Base-by-base conservation (phyloP, 2,329 filamentous ascomycete genomes). In the Aspergillus pseudonomiae region DNA sequence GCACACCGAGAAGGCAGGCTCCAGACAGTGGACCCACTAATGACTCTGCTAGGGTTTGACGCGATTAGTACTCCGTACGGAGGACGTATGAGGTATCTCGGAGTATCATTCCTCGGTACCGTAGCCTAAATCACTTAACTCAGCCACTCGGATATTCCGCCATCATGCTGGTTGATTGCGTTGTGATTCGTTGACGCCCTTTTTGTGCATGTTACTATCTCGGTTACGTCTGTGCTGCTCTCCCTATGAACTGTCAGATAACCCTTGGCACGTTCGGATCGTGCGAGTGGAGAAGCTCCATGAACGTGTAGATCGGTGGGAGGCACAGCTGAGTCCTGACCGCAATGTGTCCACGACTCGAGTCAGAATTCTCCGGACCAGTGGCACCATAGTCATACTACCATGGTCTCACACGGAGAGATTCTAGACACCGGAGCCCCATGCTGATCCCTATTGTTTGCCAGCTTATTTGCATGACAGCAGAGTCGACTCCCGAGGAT, bases 81-180 rank as follows among this genome's bases (percentile, higher is more conserved):
- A 24, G 21, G 21, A 24, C 26, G 39, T 41, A 41, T 41, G 4
- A 9, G 19, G 14, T 24, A 34, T 53, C 14, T 19, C 28, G 12
- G 19, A 53, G 16, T 32, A 34, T 21, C 21, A 54, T 11, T 54
- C 30, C 52, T 54, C 52, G 52, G 52, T 14, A 24, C 16, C 52
- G 52, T 54, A 36, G 52, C 21, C 21, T 12, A 48, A 14, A 6
- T 16, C 28, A 28, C 12, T 12, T 39, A 24, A 39, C 32, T 55
- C 52, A 39, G 52, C 52, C 52, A 55, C 52, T 55, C 52, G 52
- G 32, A 55, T 55, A 55, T 39, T 12, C 52, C 52, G 52, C 32
- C 21, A 52, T 32, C 16, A 30, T 21, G 30, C 26, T 52, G 19
- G 21, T 21, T 19, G 19, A 12, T 34, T 32, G 28, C 11, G 21